Evolutionary conservation across 2,329 filamentous ascomycete species (phyloP), one percentile per base, ranked within the genome.

Genomic region (Sclerotiophoma versabilis): DNA sequence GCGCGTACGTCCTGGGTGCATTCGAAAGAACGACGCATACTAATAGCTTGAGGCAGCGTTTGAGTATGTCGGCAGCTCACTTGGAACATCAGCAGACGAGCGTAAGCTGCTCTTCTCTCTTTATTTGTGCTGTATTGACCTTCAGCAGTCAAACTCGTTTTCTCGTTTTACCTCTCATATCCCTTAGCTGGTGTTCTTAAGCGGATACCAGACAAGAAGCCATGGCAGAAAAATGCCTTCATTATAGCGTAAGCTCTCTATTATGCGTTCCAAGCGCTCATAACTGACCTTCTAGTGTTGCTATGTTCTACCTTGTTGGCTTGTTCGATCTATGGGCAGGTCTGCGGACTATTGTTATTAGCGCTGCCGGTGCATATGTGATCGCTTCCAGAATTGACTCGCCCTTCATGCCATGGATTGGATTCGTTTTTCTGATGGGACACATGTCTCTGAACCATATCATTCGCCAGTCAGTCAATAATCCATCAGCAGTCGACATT

Each of bases 371-470:
- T 43, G 86, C 91, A 44, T 99, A 97, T 72, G 80, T 83, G 60
- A 95, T 99, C 64, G 90, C 93, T 46, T 86, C 89, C 63, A 93
- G 87, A 72, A 80, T 98, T 37, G 84, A 92, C 62, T 93, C 92
- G 17, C 91, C 92, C 0, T 91, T 93, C 72, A 99, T 99, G 95
- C 95, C 95, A 79, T 99, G 95, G 95, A 82, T 97, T 43, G 92
- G 87, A 55, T 99, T 99, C 75, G 81, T 91, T 43, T 97, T 96
- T 71, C 80, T 96, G 52, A 98, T 99, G 93, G 88, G 88, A 49
- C 93, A 99, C 77, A 91, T 98, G 89, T 93, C 93, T 38, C 75
- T 93, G 67, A 96, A 87, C 73, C 95, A 99, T 75, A 88, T 99
- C 58, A 80, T 85, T 53, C 90, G 96, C 32, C 92, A 96, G 75